Evolutionary conservation across 352 stramenopile genomes (phyloP).

Genomic region (Pilasporangium apinafurcum): DNA sequence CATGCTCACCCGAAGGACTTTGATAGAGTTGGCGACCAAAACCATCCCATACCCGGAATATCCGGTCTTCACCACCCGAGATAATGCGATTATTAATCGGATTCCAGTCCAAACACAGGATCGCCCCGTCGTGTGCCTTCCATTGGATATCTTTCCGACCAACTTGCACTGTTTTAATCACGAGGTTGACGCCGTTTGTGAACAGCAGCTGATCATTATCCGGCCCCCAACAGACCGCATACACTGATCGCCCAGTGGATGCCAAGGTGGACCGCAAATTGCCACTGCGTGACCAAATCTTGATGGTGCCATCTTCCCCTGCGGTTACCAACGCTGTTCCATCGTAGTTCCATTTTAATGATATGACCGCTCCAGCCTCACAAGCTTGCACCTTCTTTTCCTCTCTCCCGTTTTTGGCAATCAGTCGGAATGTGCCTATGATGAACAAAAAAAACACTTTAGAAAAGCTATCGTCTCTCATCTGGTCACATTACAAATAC

Average conservation of each 20-base stretch:
- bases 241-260: constrained; percentile 74
- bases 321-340: constrained; percentile 86
- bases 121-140: constrained; percentile 88
- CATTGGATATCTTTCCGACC: constrained; percentile 84
- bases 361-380: constrained; percentile 80
- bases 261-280: constrained; percentile 86
- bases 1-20: constrained; percentile 73
- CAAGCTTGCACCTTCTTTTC: constrained; percentile 89
- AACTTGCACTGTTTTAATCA: constrained; percentile 90
- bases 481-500: not conserved
- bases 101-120: constrained; percentile 92
- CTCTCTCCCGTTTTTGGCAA: constrained; percentile 86
- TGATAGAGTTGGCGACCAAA: constrained; percentile 90
- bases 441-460: not conserved
- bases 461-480: not conserved
- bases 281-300: constrained; percentile 87
- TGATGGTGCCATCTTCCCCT: constrained; percentile 91
- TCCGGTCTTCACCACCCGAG: constrained; percentile 89
- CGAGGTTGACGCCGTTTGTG: constrained; percentile 78
- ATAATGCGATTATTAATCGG: constrained; percentile 89
- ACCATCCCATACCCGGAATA: constrained; percentile 91
- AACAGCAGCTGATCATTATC: constrained; percentile 90
- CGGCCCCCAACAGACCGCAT: constrained; percentile 88
- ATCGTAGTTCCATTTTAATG: constrained; percentile 92
- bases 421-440: constrained; percentile 76